Evolutionary conservation across 1,284 basidiomycete genomes (phyloP), one percentile per base, ranked within the genome.

Genomic region (Pulchroboletus neoregius): DNA sequence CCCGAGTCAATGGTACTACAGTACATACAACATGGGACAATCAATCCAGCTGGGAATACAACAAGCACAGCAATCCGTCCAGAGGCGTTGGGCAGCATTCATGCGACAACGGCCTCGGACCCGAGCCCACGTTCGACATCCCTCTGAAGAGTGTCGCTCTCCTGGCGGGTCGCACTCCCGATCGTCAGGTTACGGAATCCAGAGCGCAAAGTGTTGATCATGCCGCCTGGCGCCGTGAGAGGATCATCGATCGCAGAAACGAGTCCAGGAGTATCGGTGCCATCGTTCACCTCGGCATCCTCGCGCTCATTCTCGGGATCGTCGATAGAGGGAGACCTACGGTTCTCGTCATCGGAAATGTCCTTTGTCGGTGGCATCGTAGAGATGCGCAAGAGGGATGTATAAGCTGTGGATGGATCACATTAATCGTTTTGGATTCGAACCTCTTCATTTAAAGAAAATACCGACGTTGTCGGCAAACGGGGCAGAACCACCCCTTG

Each of bases 401-500:
- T 92, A 60, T 94, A 94, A 2, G 91, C 89, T 91, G 57, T 18
- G n/a, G 13, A 48, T 18, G 11, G 5, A 22, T 20, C 31, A 16
- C 9, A 38, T 31, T 20, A 43, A 33, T 44, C 24, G 16, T 18
- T 37, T 24, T 15, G 6, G 2, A 23, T 9, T 15, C 6, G 10
- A 36, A 22, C 5, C 15, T 27, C 24, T 36, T 43, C 38, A 28
- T 6, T n/a, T n/a, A n/a, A 40, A n/a, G 45, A 31, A 48, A 48
- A 46, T 12, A 73, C 84, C 66, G 56, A 86, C 84, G 90, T 74
- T 94, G 91, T 58, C 91, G 78, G 65, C 91, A 94, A 41, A 94
- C 89, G 24, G 91, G 91, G 65, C 91, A 94, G 77, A 89, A 91
- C 91, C 91, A 94, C 12, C 91, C 91, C 68, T 94, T 94, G 2